Percentiles rank a stretch among this genome's conserved stretches.
Evolutionary conservation across 176 grass and related monocot genomes (phyloP).

Genomic region (Cocos nucifera): DNA sequence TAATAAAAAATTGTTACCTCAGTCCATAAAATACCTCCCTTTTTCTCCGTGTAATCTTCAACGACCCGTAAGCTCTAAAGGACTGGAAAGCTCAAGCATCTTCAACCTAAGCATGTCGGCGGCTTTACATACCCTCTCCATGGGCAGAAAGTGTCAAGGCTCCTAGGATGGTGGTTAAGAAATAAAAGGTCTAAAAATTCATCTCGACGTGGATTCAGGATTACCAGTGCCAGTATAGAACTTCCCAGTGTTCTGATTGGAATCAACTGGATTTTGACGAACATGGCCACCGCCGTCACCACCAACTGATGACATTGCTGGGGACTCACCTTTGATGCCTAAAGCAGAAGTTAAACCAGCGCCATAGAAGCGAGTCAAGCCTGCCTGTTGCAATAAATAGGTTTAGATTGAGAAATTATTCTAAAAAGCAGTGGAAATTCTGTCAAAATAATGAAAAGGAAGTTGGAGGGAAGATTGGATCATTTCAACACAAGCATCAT

Average conservation of each 20-base stretch:
- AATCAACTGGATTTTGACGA: slow-evolving; percentile 20
- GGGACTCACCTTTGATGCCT: slow-evolving; percentile 39
- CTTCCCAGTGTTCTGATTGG: slow-evolving; percentile 45
- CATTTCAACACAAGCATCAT: slow-evolving; percentile 4
- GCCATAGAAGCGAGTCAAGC: slow-evolving; percentile 17
- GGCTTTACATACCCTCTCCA: slow-evolving; percentile 47
- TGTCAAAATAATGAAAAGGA: too few relatives aligned
- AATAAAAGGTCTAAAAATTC: slow-evolving; percentile 63
- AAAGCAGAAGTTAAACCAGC: slow-evolving; percentile 31
- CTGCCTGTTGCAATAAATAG: slow-evolving; percentile 20
- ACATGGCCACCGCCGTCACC: slow-evolving; percentile 25
- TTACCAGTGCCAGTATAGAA: slow-evolving; percentile 25
- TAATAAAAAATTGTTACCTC: slow-evolving; percentile 31
- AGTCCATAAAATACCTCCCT: slow-evolving; percentile 17
- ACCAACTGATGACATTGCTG: slow-evolving; percentile 12
- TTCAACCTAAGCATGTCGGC: background rate
- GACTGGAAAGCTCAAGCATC: slow-evolving; percentile 14
- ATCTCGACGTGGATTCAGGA: slow-evolving; percentile 51
- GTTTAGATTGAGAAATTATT: background rate
- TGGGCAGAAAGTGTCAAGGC: slow-evolving; percentile 39
- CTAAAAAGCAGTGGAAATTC: too few relatives aligned
- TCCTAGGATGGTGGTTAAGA: slow-evolving; percentile 55
- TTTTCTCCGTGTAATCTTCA: slow-evolving; percentile 12
- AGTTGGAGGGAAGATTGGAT: background rate
- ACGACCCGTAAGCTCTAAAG: slow-evolving; percentile 38